These are phyloP conservation scores for Cercospora sojina DNA, from an alignment of 2,329 filamentous ascomycete species.

Conservation along the genomic window DNA sequence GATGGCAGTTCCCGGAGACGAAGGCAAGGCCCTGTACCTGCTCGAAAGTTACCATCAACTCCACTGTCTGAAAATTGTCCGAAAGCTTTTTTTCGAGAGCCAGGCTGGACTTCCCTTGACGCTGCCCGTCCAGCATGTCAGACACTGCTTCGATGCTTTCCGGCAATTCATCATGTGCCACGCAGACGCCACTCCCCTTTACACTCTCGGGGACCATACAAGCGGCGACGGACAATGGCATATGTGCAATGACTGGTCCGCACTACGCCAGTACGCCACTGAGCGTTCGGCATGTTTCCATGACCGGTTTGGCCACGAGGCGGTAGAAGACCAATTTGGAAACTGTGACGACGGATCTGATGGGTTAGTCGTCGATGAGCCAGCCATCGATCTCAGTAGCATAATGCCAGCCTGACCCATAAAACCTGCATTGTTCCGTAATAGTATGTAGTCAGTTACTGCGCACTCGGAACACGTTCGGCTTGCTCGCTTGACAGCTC, in stretches of 20 bases:
- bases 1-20: constrained; percentile 14
- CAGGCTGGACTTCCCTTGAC: constrained; percentile 7
- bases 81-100: constrained; percentile 14
- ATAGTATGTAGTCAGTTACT: background rate
- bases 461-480: background rate
- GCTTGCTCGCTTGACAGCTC: background rate
- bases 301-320: constrained; percentile 8
- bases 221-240: constrained; percentile 20
- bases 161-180: constrained; percentile 23
- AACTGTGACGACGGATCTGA: constrained; percentile 19
- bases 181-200: constrained; percentile 19
- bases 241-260: constrained; percentile 23
- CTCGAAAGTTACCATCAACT: constrained; percentile 24
- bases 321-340: constrained; percentile 14
- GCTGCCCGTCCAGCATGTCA: constrained; percentile 18
- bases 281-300: constrained; percentile 21
- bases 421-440: background rate
- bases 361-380: constrained; percentile 13
- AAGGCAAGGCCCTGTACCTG: constrained; percentile 17
- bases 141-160: constrained; percentile 25
- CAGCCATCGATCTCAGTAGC: constrained; percentile 1
- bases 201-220: constrained; percentile 16
- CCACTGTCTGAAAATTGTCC: constrained; percentile 22
- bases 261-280: constrained; percentile 22
- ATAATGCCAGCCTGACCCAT: constrained; percentile 1